Evolutionary conservation across 108 stramenopile species (phyloP).

Genomic region (Stephanodiscus minutulus): DNA sequence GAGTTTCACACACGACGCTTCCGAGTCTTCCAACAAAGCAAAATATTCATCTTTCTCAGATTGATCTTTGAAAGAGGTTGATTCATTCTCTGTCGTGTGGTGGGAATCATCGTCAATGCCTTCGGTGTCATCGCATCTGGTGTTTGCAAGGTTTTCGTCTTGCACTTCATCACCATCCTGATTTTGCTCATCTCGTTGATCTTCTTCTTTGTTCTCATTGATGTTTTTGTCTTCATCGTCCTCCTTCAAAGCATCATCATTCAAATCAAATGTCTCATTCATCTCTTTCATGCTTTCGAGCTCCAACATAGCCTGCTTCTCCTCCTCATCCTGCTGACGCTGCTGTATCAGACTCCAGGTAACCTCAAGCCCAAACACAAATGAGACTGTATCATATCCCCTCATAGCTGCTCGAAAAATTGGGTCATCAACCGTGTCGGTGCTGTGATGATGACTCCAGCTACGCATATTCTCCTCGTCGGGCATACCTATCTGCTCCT

Average conservation of each 20-base stretch:
- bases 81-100: neutral
- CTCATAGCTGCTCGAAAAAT: conserved; percentile 91
- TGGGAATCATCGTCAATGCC: neutral
- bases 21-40: neutral
- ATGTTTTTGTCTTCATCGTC: conserved; percentile 19
- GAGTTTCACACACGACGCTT: neutral
- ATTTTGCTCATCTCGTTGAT: conserved; percentile 13
- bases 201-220: conserved; percentile 14
- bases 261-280: conserved; percentile 13
- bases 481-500: conserved; percentile 92
- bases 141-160: neutral
- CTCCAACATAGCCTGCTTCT: conserved; percentile 66
- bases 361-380: conserved; percentile 95
- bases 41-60: neutral
- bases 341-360: conserved; percentile 92
- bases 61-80: neutral
- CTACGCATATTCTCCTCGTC: conserved; percentile 93
- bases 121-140: neutral
- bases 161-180: conserved; percentile 14
- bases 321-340: conserved; percentile 89
- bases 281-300: conserved; percentile 52
- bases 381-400: conserved; percentile 85
- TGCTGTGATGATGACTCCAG: conserved; percentile 93
- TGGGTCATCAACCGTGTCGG: conserved; percentile 93
- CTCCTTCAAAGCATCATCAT: neutral